Evolutionary conservation across 345 rosid species (phyloP).

Genomic region (Hypericum androsaemum): DNA sequence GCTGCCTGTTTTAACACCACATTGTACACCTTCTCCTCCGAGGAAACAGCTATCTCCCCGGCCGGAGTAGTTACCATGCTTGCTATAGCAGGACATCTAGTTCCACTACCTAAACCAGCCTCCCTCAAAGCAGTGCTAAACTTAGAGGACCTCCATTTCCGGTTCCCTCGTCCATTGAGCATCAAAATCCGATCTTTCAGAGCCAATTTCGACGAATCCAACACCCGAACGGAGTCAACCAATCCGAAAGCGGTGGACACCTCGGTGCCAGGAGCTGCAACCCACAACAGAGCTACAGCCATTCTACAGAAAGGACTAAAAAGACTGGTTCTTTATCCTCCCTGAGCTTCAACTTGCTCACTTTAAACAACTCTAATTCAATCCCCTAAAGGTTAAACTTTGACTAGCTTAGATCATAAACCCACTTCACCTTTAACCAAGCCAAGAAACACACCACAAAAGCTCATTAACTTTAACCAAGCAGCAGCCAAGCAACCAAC

Average conservation of each 20-base stretch:
- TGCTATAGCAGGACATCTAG: conserved; percentile 22
- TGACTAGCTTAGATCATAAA: neutral
- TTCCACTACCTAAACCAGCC: conserved; percentile 14
- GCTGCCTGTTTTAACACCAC: conserved; percentile 51
- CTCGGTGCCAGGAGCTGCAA: conserved; percentile 24
- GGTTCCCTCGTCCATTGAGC: conserved; percentile 17
- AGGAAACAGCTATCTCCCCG: conserved; percentile 45
- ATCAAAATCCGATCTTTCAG: conserved; percentile 11
- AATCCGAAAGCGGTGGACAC: conserved; percentile 25
- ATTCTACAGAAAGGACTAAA: conserved; percentile 14
- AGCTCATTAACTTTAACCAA: conserved; percentile 1
- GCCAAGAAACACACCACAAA: neutral
- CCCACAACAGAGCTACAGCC: conserved; percentile 30
- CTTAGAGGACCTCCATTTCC: conserved; percentile 20
- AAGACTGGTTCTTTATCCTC: neutral
- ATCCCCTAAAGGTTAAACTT: neutral
- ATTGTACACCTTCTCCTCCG: conserved; percentile 42
- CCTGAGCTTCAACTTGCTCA: too few species aligned
- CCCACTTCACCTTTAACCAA: conserved; percentile 7
- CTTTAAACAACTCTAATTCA: too few species aligned
- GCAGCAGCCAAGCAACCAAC: too few species aligned
- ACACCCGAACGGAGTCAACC: conserved; percentile 17
- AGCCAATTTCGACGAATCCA: conserved; percentile 18
- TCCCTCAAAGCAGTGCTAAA: conserved; percentile 8
- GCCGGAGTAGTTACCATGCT: conserved; percentile 45